Evolutionary conservation across 768 basidiomycete genomes (phyloP).

Genomic region (Boletus subparvulus): DNA sequence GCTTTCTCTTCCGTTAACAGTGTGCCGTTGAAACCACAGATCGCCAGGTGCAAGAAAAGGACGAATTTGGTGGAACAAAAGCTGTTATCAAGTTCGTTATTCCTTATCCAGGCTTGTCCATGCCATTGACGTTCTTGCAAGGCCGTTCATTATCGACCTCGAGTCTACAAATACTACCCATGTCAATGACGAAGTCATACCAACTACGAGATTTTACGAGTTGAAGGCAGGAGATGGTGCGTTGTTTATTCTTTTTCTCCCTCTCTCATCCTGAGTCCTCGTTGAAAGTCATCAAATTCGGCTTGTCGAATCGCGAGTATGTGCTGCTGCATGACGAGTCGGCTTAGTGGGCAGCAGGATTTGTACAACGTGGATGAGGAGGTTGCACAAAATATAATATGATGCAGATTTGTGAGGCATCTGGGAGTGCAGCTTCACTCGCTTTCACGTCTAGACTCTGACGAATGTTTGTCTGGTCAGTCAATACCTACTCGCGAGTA

Average conservation of each 20-base stretch:
- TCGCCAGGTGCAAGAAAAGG: conserved; percentile 81
- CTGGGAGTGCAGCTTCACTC: neutral
- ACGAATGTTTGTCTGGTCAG: neutral
- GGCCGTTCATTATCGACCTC: conserved; percentile 95
- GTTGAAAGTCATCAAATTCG: conserved; percentile 77
- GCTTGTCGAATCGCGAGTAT: conserved; percentile 77
- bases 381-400: neutral
- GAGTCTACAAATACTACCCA: conserved; percentile 97
- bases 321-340: conserved; percentile 83
- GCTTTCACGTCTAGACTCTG: neutral
- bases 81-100: conserved; percentile 75
- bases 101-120: neutral
- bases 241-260: conserved; percentile 21
- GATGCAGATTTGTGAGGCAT: neutral
- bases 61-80: conserved; percentile 82
- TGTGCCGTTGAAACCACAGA: conserved; percentile 41
- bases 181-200: conserved; percentile 86
- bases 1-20: conserved; percentile 2
- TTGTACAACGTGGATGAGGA: neutral
- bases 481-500: neutral
- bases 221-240: conserved; percentile 75
- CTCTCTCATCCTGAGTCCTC: conserved; percentile 8
- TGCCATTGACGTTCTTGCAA: conserved; percentile 32
- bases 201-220: conserved; percentile 85
- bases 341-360: conserved; percentile 27